Evolutionary conservation across 306 rosid species (phyloP).

Genomic region (Adenanthera pavonina): DNA sequence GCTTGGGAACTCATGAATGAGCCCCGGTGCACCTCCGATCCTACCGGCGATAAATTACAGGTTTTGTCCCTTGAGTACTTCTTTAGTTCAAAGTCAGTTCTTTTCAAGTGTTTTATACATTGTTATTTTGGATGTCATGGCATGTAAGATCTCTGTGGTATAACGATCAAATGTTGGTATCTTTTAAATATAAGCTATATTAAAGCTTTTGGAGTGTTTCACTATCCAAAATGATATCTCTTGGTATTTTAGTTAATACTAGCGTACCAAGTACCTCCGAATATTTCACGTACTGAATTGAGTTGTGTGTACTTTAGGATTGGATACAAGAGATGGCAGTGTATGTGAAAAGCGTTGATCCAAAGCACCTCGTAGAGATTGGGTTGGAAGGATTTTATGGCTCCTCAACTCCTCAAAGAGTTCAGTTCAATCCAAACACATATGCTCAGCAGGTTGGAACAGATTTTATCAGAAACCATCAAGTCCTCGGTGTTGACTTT

Average conservation of each 20-base stretch:
- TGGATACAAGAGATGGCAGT: conserved; percentile 97
- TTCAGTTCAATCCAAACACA: conserved; percentile 83
- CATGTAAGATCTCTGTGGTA: no score
- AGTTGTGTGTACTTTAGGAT: conserved; percentile 50
- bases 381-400: conserved; percentile 97
- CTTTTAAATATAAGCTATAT: no score
- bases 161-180: no score
- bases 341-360: conserved; percentile 82
- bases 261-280: background rate
- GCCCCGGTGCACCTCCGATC: conserved; percentile 87
- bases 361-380: conserved; percentile 87
- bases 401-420: conserved; percentile 79
- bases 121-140: background rate
- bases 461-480: conserved; percentile 92
- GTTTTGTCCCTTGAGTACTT: conserved; percentile 36
- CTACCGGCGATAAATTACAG: conserved; percentile 81
- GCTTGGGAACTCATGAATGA: conserved; percentile 98
- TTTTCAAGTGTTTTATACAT: background rate
- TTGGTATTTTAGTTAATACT: background rate
- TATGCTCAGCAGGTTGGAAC: conserved; percentile 93
- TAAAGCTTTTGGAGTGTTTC: background rate
- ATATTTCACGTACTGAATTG: background rate
- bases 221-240: background rate
- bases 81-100: background rate
- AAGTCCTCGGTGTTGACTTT: conserved; percentile 87